Evolutionary conservation across 441 rosid species (phyloP), one percentile per base, ranked within the genome.

Genomic region (Arabidopsis lyrata): DNA sequence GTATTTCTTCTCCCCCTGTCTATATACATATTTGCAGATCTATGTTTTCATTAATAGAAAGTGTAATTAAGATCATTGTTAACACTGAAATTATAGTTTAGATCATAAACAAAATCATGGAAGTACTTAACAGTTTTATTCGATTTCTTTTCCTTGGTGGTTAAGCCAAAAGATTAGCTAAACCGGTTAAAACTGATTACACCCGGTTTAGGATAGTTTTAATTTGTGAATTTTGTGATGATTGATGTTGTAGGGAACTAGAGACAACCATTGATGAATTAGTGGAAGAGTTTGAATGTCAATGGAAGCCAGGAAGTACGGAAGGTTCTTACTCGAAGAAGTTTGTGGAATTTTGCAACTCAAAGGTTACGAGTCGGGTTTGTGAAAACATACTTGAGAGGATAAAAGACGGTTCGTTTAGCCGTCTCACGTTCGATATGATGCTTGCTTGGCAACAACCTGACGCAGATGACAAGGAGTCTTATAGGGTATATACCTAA

Each of bases 391-490:
- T 90, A 34, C 79, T 79, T 71, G 97, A 85, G 66, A 88, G 78
- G 59, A 86, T 91, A 0, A 71, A 50, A 13, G 92, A 91, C 82
- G 97, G 88, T 27, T 86, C 90, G 2, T 90, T 90, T 68, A 81
- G 86, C 52, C 83, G 92, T 61, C 74, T 91, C 74, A 83, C 95
- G 2, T 93, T 86, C 34, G 93, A 95, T 74, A 81, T 86, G 83
- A 95, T 95, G 99, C 86, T 86, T 52, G 92, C 99, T 0, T 90
- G 99, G 99, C 91, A 91, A 81, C 84, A 71, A 55, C 97, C 98
- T 34, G 76, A 79, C 16, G 75, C 84, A 10, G 35, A 66, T 8
- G 86, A 85, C 34, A 86, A 88, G 12, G 83, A 85, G 22, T 68
- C 84, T 60, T 58, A 36, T 55, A 5, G 7, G 64, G 95, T 88